Evolutionary conservation across 2,329 filamentous ascomycete genomes (phyloP), one percentile per base, ranked within the genome.

Genomic region (Venturia effusa): DNA sequence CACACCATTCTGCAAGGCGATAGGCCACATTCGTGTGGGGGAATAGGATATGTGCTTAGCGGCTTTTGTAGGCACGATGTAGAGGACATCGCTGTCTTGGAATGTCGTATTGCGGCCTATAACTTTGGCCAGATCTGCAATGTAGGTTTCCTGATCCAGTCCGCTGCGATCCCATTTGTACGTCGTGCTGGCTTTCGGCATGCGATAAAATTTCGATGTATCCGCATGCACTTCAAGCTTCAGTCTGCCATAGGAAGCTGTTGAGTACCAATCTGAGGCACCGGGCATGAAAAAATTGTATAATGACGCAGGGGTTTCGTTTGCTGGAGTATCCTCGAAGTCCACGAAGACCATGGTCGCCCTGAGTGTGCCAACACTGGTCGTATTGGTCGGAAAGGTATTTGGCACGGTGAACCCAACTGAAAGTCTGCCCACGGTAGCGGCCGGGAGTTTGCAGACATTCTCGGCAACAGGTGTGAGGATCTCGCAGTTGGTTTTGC

Each of bases 61-160:
- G 40, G 40, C 40, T 22, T 59, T 61, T 15, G 67, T 54, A 2
- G 67, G 64, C 5, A 67, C n/a, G 48, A 68, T 64, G 63, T 66
- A 67, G 13, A 68, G 51, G 10, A 67, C 64, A 40, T 68, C 64
- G 45, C 63, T 65, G 19, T 43, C 43, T 2, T 1, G 30, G 63
- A 65, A 66, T 39, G 43, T 65, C n/a, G 60, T 40, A 1, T 51
- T 54, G 34, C 37, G n/a, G 1, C 66, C 67, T 2, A 66, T 61
- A 5, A 66, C 64, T 2, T 55, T 57, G 15, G 67, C n/a, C 1
- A 65, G 64, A 59, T 68, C 66, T 27, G 66, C 64, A 34, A 67
- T 67, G 55, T 68, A 68, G 13, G 6, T 13, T 11, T 40, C 48
- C 37, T 8, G 7, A 10, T 60, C 60, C 5, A 5, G 4, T 24